Percentiles rank a stretch among this genome's conserved stretches.
These are phyloP conservation scores for Limnanthes douglasii DNA, from an alignment of 345 rosid genomes.

Conservation along the genomic window DNA sequence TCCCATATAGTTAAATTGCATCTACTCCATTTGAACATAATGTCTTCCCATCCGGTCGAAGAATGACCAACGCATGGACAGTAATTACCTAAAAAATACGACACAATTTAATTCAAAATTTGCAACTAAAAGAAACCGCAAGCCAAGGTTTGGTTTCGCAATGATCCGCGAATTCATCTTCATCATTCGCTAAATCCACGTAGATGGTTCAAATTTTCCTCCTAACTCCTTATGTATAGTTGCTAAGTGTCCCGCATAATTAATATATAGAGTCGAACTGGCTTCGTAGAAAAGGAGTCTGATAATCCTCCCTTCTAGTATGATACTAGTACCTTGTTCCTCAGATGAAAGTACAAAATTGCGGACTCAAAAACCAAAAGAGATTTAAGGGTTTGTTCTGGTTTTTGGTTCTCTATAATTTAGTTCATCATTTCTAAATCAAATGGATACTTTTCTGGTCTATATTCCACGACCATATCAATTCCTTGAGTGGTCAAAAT, in stretches of 20 bases:
- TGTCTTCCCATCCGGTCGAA: conserved; percentile 65
- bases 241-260: conserved; percentile 33
- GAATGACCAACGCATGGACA: conserved; percentile 43
- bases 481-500: too few relatives aligned
- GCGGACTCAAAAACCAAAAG: too few relatives aligned
- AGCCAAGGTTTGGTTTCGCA: conserved; percentile 49
- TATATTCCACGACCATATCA: too few relatives aligned
- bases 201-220: conserved; percentile 44
- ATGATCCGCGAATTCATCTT: conserved; percentile 31
- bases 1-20: conserved; percentile 43
- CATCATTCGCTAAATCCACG: conserved; percentile 38
- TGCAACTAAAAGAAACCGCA: conserved; percentile 46
- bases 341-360: too few relatives aligned
- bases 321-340: conserved; percentile 45
- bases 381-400: too few relatives aligned
- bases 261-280: too few relatives aligned
- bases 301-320: conserved; percentile 51
- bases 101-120: conserved; percentile 26
- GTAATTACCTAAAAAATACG: conserved; percentile 34
- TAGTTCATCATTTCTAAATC: too few relatives aligned
- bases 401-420: too few relatives aligned
- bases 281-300: conserved; percentile 36
- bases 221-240: conserved; percentile 32
- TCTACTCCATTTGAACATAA: conserved; percentile 35
- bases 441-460: too few relatives aligned